phyloP scores from a whole-genome alignment of 2,329 filamentous ascomycete genomes.

The Tolypocladium inflatum region DNA sequence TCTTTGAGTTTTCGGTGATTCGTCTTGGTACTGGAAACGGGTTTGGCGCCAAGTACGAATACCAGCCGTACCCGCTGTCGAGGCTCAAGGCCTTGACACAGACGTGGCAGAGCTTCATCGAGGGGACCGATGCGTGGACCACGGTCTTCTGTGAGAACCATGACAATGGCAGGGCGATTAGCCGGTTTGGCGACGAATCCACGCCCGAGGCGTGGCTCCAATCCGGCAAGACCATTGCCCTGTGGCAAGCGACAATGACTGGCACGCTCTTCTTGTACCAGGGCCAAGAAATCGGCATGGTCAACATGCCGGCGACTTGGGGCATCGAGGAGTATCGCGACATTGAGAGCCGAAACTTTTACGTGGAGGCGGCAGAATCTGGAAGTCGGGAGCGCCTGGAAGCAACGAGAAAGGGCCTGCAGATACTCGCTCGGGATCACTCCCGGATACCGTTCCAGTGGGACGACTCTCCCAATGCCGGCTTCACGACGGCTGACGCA shows the following conservation, averaged over 20 bases:
- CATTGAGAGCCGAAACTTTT: slow-evolving; percentile 44
- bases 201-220: slow-evolving; percentile 30
- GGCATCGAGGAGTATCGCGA: slow-evolving; percentile 42
- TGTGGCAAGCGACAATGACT: slow-evolving; percentile 37
- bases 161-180: slow-evolving; percentile 49
- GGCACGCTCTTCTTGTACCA: slow-evolving; percentile 51
- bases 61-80: slow-evolving; percentile 34
- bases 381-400: slow-evolving; percentile 25
- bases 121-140: slow-evolving; percentile 44
- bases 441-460: slow-evolving; percentile 59
- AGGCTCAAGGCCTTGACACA: slow-evolving; percentile 32
- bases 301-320: slow-evolving; percentile 43
- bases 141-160: slow-evolving; percentile 57
- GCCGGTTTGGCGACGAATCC: slow-evolving; percentile 35
- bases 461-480: slow-evolving; percentile 46
- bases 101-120: slow-evolving; percentile 40
- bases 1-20: slow-evolving; percentile 51
- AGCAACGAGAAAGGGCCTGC: slow-evolving; percentile 41
- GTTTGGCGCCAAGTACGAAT: slow-evolving; percentile 37
- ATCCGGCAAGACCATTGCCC: slow-evolving; percentile 43
- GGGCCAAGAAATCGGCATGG: slow-evolving; percentile 53
- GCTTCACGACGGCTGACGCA: slow-evolving; percentile 39
- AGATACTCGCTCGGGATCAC: slow-evolving; percentile 53
- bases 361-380: slow-evolving; percentile 30
- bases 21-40: slow-evolving; percentile 40